Evolutionary conservation across 495 filamentous ascomycete species (phyloP).

Genomic region (Penicillium cinerascens): DNA sequence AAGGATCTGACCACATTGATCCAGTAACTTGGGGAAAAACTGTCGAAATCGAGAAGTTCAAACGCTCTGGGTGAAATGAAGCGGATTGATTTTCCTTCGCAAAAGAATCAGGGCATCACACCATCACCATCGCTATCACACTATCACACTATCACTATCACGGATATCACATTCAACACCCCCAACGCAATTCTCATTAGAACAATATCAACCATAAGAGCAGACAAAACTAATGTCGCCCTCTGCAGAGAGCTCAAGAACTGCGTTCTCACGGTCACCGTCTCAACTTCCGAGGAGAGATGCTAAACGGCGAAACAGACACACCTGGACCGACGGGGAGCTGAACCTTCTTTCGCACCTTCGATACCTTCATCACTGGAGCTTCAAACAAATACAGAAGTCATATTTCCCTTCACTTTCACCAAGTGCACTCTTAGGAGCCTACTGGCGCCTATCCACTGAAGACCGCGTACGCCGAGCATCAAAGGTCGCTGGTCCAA

Average conservation of each 20-base stretch:
- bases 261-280: not conserved
- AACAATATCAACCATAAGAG: no score
- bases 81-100: not conserved
- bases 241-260: not conserved
- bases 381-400: constrained; percentile 8
- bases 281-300: not conserved
- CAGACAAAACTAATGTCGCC: not conserved
- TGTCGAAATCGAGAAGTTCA: not conserved
- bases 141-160: not conserved
- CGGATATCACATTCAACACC: no score
- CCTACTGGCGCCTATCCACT: constrained; percentile 3
- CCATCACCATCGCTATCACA: not conserved
- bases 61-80: not conserved
- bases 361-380: constrained; percentile 2
- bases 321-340: constrained; percentile 1
- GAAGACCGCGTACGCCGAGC: constrained; percentile 8
- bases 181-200: no score
- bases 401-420: constrained; percentile 9
- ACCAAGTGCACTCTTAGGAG: not conserved
- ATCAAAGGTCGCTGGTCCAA: not conserved
- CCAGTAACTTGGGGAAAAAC: constrained; percentile 1
- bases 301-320: constrained; percentile 1
- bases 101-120: not conserved
- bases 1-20: not conserved
- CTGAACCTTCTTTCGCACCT: constrained; percentile 9